A percentile compares a stretch with the other conserved stretches of the same genome.
Conservation (phyloP, 345 rosid genomes). For the Iberis pinnata region DNA sequence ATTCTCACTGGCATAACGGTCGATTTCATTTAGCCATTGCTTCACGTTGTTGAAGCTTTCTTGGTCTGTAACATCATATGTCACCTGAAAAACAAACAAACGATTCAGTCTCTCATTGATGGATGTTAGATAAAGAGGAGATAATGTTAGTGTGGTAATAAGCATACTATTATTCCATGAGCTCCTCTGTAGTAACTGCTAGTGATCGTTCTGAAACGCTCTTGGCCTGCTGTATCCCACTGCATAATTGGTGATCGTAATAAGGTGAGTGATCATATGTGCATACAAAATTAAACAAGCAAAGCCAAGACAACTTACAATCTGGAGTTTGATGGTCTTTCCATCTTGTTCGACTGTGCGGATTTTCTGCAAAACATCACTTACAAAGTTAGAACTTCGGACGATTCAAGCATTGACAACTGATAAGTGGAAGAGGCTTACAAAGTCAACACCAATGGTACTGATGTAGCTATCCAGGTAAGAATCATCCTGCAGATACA, state of each 20-base stretch:
- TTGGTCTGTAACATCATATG: conserved; percentile 75
- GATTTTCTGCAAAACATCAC: conserved; percentile 55
- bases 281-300: neutral
- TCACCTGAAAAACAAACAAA: conserved; percentile 38
- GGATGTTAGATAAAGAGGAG: conserved; percentile 3
- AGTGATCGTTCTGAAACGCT: conserved; percentile 82
- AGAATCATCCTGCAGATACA: conserved; percentile 65
- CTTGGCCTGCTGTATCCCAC: conserved; percentile 98
- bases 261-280: neutral
- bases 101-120: conserved; percentile 1
- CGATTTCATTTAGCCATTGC: conserved; percentile 72
- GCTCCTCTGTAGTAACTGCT: conserved; percentile 95
- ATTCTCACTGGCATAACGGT: conserved; percentile 68
- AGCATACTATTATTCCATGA: conserved; percentile 71
- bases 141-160: neutral
- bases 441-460: conserved; percentile 91
- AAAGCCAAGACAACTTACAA: conserved; percentile 23
- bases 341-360: conserved; percentile 92
- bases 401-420: neutral
- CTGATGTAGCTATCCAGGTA: conserved; percentile 91
- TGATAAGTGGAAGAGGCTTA: conserved; percentile 33
- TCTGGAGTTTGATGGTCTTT: conserved; percentile 48
- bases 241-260: conserved; percentile 29
- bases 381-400: neutral
- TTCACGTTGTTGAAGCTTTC: conserved; percentile 77